Conservation (phyloP, 208 protist species). For the Willaertia magna region DNA sequence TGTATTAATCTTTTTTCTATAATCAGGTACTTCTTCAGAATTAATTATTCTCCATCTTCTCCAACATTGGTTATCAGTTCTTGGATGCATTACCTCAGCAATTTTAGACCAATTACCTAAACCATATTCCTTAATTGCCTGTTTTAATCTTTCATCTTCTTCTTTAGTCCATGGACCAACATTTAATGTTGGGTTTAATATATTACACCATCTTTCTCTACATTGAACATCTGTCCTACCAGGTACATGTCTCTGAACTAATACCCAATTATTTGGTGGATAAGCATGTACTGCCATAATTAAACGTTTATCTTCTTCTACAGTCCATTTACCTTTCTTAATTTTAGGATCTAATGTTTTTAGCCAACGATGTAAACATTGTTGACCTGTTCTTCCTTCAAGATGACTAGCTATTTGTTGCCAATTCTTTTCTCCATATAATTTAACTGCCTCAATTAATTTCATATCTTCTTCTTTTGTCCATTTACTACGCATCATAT, state of each 20-base stretch:
- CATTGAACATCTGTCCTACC: constrained; percentile 47
- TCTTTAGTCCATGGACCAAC: constrained; percentile 30
- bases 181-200: constrained; percentile 33
- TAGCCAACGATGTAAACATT: constrained; percentile 46
- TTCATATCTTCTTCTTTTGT: constrained; percentile 33
- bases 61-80: constrained; percentile 56
- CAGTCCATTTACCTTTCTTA: constrained; percentile 32
- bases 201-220: constrained; percentile 44
- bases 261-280: constrained; percentile 29
- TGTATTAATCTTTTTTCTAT: constrained; percentile 14
- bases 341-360: constrained; percentile 42
- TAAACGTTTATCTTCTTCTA: constrained; percentile 11
- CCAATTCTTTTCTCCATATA: constrained; percentile 44
- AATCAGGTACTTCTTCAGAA: constrained; percentile 15
- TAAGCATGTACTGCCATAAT: constrained; percentile 32
- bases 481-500: constrained; percentile 32
- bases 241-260: constrained; percentile 36
- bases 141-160: constrained; percentile 26
- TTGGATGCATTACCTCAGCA: constrained; percentile 11
- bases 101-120: constrained; percentile 37
- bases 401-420: constrained; percentile 30
- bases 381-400: constrained; percentile 36
- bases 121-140: constrained; percentile 20
- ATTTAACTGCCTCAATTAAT: constrained; percentile 15
- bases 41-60: constrained; percentile 42